Base-by-base conservation (phyloP, 2,329 filamentous ascomycete genomes). In the Aspergillus transmontanensis region DNA sequence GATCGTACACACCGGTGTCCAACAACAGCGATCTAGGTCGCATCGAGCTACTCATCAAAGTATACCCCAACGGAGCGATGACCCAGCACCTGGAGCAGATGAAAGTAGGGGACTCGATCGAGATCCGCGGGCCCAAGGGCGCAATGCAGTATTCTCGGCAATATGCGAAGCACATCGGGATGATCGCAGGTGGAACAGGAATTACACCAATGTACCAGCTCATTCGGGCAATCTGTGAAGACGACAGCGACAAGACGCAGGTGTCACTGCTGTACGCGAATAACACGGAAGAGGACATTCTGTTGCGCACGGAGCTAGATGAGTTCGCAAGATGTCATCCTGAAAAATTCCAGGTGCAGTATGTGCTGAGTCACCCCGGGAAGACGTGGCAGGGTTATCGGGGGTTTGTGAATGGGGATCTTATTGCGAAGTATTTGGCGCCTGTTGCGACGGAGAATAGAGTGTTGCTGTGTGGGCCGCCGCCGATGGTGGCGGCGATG, bases 141-240 rank as follows among this genome's bases (percentile, higher is more conserved):
- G 67, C 67, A 5, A 75, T 75, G 57, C 63, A 68, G 11, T 77
- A 77, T 55, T 58, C 53, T n/a, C 57, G 34, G 1, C 66, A 66
- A 21, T 63, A 74, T 19, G 70, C 71, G 19, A 67, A 68, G 19
- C 56, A 69, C 6, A 68, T 76, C 21, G 73, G 71, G 10, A 75
- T 76, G 73, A 70, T 77, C n/a, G 75, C 74, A 12, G 75, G 73
- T 61, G 75, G 75, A 3, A 75, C 73, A 9, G 72, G 72, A 2
- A 75, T 69, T 36, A 76, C 85, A 2, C 84, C 85, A 9, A 84
- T 86, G 82, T 86, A 81, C 69, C 86, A 88, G 70, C 74, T 89
- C 6, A 86, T 89, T 68, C 83, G 85, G 3, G 85, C 85, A 50
- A 86, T 89, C 60, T 86, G 85, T 69, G 86, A 88, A 69, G 83